Base-by-base conservation (phyloP, 2,329 filamentous ascomycete genomes). In the Bretziella fagacearum region DNA sequence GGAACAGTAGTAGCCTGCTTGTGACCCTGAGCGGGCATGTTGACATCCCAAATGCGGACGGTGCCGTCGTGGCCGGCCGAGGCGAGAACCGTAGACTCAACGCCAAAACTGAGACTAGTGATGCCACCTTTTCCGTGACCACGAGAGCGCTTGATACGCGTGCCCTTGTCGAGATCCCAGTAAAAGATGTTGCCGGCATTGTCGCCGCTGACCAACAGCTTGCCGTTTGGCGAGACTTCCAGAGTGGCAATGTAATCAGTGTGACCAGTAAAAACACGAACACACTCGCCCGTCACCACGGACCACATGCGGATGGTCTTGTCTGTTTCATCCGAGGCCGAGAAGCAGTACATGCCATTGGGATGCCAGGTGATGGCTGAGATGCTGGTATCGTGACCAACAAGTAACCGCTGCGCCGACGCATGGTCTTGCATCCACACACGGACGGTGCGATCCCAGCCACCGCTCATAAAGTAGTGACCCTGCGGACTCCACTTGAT, bases 251-350 rank as follows among this genome's bases (percentile, higher is more conserved):
- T 79, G 57, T 85, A 84, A 43, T 91, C 85, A 0, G 77, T 81
- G 58, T 98, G 91, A 1, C 91, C 91, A 0, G 84, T 86, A 59
- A 96, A 94, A 56, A 96, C 77, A 22, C 91, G 81, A 4, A 95
- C 84, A 29, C 86, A 85, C 52, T 80, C 79, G 23, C 91, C 91
- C 6, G 81, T 89, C 8, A 77, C 73, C n/a, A 95, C 75, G 7
- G 86, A 80, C 91, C 91, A 98, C 89, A 98, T 96, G 25, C 91
- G 80, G 27, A 96, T 84, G 0, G 86, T 91, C 61, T 89, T 89
- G 62, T 98, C 77, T 5, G 70, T 74, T 57, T 79, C 87, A 54
- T 83, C 83, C 10, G 85, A 93, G 3, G 83, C 86, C 0, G 91
- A 95, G 62, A 98, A 95, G 37, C 95, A 68, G 56, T 96, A 98